Percentiles rank a stretch among this genome's conserved stretches.
Conservation (phyloP, 2,329 filamentous ascomycete species). For the Verticillium nubilum region DNA sequence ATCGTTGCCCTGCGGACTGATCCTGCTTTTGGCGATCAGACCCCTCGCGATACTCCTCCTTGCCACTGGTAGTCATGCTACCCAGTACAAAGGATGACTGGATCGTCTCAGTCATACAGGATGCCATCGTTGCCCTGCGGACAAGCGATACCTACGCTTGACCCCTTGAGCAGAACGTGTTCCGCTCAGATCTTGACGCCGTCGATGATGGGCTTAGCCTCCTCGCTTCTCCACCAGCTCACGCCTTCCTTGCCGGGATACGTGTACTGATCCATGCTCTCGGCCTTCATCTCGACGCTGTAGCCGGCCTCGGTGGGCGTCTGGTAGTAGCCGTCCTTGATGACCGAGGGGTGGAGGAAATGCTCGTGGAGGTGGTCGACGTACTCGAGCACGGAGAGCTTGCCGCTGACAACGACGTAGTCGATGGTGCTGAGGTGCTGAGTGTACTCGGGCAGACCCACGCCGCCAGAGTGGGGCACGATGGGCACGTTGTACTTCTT, state of each 20-base stretch:
- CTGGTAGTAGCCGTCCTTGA: slow-evolving; percentile 82
- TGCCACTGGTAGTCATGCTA: background rate
- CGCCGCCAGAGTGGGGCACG: slow-evolving; percentile 84
- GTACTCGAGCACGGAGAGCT: slow-evolving; percentile 80
- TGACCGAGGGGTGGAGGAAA: slow-evolving; percentile 74
- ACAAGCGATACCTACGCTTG: slow-evolving; percentile 13
- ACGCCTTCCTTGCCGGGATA: slow-evolving; percentile 74
- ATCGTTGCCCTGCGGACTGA: slow-evolving; percentile 21
- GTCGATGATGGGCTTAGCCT: slow-evolving; percentile 70
- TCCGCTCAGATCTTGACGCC: slow-evolving; percentile 44
- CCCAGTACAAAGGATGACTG: slow-evolving; percentile 11
- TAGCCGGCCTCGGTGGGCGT: slow-evolving; percentile 81
- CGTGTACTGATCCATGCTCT: slow-evolving; percentile 74
- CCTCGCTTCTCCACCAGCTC: slow-evolving; percentile 81
- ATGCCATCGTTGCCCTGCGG: slow-evolving; percentile 28
- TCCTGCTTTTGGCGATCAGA: slow-evolving; percentile 9
- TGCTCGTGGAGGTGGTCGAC: slow-evolving; percentile 93
- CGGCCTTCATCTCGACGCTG: slow-evolving; percentile 88
- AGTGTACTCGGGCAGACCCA: slow-evolving; percentile 89
- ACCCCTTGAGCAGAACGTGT: slow-evolving; percentile 6
- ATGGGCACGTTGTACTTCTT: slow-evolving; percentile 74
- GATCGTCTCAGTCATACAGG: slow-evolving; percentile 14
- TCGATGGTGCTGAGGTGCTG: slow-evolving; percentile 91
- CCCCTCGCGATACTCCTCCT: slow-evolving; percentile 4
- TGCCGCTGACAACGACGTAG: slow-evolving; percentile 80